Base-by-base conservation (phyloP, 129 eudicot genomes). In the Calendula officinalis region DNA sequence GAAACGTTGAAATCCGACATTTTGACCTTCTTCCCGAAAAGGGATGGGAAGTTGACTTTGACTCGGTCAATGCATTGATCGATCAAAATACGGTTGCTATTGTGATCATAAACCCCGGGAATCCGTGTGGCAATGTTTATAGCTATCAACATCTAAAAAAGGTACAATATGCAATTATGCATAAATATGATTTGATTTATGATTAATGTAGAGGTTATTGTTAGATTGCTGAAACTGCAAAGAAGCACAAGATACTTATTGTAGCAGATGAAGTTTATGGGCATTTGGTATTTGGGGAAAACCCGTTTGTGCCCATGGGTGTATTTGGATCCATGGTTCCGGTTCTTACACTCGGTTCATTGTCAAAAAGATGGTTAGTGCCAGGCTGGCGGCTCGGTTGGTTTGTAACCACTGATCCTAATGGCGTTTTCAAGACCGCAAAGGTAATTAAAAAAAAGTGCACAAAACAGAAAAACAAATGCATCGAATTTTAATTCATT, bases 361-460 rank as follows among this genome's bases (percentile, higher is more conserved):
- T 92, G 75, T 92, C 99, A 44, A 92, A 92, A 78, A 83, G 99
- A 81, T 92, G 96, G 96, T 63, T 92, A 63, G 95, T 92, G 34
- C 99, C 99, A 1, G 99, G 99, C 39, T 92, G 99, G 99, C 79
- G 99, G 53, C 91, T 88, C 10, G 99, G 96, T 67, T 92, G 99
- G 99, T 56, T 92, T 60, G 99, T 84, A 12, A 81, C 75, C 4
- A 83, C 74, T 45, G 99, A 92, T 83, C 96, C 95, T 32, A 71
- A 74, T 54, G 77, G 84, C 53, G 56, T 40, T 65, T 86, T 92
- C 70, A 92, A 81, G 63, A 71, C 62, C 41, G 71, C 84, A 12
- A 85, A 86, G 96, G 96, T 88, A 52, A 64, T 7, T 36, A 45
- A 44, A 35, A 17, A 14, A 30, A 32, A 45, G 12, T n/a, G 9